phyloP scores from a whole-genome alignment of 1,284 basidiomycete genomes.

The Rhizopogon parksii region DNA sequence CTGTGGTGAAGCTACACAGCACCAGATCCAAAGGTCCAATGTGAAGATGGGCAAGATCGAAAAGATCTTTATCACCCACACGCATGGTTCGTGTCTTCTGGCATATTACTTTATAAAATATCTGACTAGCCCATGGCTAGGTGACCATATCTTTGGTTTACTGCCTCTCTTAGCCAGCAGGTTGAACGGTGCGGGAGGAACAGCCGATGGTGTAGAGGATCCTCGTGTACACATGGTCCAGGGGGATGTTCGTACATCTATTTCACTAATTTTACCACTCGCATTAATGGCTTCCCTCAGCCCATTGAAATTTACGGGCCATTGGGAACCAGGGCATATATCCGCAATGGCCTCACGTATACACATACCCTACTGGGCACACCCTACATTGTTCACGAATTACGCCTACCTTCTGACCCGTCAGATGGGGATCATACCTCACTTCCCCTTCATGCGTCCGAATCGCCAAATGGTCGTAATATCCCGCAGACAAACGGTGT shows the following conservation, averaged over 20 bases:
- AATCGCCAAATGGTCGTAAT: conserved; percentile 62
- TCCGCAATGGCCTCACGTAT: conserved; percentile 66
- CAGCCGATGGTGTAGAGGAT: conserved; percentile 53
- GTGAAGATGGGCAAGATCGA: conserved; percentile 77
- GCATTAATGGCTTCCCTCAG: conserved; percentile 27
- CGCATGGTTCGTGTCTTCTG: conserved; percentile 57
- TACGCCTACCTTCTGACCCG: conserved; percentile 59
- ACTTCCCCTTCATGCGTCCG: conserved; percentile 44
- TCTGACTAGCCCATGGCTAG: conserved; percentile 31
- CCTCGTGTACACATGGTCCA: conserved; percentile 36
- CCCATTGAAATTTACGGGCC: conserved; percentile 86
- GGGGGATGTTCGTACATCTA: conserved; percentile 25
- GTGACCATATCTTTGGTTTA: conserved; percentile 83
- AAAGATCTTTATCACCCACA: conserved; percentile 90
- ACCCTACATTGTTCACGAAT: conserved; percentile 86
- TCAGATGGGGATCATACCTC: conserved; percentile 40
- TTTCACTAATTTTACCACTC: background rate
- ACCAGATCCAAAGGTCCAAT: conserved; percentile 64
- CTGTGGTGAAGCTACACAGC: conserved; percentile 86
- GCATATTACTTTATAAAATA: background rate
- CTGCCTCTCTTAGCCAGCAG: conserved; percentile 64
- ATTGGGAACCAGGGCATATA: conserved; percentile 74
- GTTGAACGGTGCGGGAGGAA: conserved; percentile 65
- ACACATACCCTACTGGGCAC: conserved; percentile 67
- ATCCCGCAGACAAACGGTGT: conserved; percentile 56